phyloP scores from a whole-genome alignment of 2,329 filamentous ascomycete genomes.

The Aspergillus sp. region DNA sequence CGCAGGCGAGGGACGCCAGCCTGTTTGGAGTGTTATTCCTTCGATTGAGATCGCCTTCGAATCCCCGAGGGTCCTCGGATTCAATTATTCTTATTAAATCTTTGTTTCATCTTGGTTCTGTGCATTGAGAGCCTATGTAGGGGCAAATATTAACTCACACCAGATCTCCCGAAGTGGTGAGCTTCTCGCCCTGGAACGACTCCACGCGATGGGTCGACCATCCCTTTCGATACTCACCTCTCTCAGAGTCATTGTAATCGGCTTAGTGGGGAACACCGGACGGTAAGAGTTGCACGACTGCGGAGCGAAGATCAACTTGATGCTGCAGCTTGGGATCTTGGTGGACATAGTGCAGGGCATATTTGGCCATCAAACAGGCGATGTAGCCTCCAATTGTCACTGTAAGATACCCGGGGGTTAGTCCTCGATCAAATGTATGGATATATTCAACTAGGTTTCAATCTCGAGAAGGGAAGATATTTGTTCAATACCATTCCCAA shows the following conservation, averaged over 20 bases:
- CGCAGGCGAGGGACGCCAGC: not conserved
- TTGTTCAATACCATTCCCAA: not conserved
- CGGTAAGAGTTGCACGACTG: not conserved
- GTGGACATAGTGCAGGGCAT: not conserved
- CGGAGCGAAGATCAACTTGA: not conserved
- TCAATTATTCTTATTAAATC: too few species aligned
- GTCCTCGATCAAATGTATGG: too few species aligned
- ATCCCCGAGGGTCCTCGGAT: too few species aligned
- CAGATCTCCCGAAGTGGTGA: not conserved
- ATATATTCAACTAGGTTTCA: too few species aligned
- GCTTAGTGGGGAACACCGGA: not conserved
- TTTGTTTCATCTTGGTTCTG: too few species aligned
- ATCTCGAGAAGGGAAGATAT: not conserved
- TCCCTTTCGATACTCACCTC: not conserved
- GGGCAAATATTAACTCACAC: not conserved
- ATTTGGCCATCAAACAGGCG: not conserved
- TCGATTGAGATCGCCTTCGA: not conserved
- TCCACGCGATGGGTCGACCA: not conserved
- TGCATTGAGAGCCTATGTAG: too few species aligned
- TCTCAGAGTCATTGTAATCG: not conserved
- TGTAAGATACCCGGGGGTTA: not conserved
- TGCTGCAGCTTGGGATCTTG: not conserved
- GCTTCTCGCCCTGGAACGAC: not conserved
- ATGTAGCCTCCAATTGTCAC: conserved; percentile 1
- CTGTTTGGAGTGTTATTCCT: not conserved